Percentiles rank a stretch among this genome's conserved stretches.
phyloP scores from a whole-genome alignment of 495 filamentous ascomycete species.

The Penicillium daleae region DNA sequence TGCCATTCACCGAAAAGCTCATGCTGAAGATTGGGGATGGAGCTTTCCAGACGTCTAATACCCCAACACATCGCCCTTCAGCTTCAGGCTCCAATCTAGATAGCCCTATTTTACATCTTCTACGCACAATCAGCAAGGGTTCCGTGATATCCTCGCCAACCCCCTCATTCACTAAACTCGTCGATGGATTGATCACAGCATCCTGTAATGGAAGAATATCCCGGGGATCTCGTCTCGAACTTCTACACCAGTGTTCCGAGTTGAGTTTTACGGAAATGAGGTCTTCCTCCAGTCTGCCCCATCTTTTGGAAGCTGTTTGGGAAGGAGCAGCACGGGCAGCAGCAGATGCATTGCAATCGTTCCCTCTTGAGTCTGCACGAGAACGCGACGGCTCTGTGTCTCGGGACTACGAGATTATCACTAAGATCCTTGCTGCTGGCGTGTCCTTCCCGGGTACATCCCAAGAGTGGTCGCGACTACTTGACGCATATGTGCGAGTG shows the following conservation, averaged over 20 bases:
- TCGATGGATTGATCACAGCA: conserved; percentile 45
- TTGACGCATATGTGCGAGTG: conserved; percentile 59
- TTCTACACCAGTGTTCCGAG: conserved; percentile 46
- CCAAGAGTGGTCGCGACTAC: conserved; percentile 63
- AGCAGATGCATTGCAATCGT: conserved; percentile 40
- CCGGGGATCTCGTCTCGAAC: conserved; percentile 48
- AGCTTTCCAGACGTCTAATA: conserved; percentile 49
- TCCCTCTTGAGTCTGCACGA: conserved; percentile 47
- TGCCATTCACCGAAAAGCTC: conserved; percentile 80
- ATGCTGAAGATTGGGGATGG: conserved; percentile 47
- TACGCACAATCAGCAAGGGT: conserved; percentile 38
- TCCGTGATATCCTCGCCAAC: conserved; percentile 27
- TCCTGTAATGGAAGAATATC: conserved; percentile 56
- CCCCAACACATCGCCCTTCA: conserved; percentile 49
- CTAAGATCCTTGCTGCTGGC: conserved; percentile 68
- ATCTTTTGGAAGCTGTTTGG: conserved; percentile 39
- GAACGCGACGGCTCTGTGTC: conserved; percentile 48
- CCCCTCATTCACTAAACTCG: conserved; percentile 33
- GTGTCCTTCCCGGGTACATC: conserved; percentile 48
- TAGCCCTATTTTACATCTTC: conserved; percentile 47
- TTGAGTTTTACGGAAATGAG: conserved; percentile 24
- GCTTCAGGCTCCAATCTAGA: conserved; percentile 31
- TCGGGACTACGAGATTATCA: conserved; percentile 70
- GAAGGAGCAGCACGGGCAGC: conserved; percentile 38
- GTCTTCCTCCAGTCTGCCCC: conserved; percentile 9